Evolutionary conservation across 2,329 filamentous ascomycete genomes (phyloP).

Genomic region (Sarocladiaceae sp.): DNA sequence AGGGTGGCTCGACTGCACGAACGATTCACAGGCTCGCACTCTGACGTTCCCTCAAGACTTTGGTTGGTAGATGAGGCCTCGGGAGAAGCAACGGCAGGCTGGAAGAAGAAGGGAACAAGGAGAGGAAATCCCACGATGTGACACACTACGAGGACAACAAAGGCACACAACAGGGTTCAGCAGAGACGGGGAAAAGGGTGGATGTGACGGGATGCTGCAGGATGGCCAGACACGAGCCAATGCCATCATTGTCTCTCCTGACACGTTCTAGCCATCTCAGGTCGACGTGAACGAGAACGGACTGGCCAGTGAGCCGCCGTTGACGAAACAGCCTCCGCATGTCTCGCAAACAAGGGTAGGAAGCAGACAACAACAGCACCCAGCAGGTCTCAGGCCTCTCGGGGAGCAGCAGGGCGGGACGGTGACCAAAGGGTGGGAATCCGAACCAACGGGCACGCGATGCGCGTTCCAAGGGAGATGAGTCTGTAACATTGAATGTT

Average conservation of each 20-base stretch:
- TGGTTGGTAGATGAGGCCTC: neutral
- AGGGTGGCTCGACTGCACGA: neutral
- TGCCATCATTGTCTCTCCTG: constrained; percentile 7
- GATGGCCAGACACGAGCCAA: neutral
- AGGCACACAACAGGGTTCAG: constrained; percentile 1
- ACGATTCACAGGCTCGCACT: neutral
- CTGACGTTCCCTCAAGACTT: neutral
- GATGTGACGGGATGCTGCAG: constrained; percentile 2
- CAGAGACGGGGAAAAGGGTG: too few species aligned
- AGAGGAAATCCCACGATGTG: neutral
- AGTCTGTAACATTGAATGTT: constrained; percentile 9
- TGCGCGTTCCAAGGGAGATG: constrained; percentile 9
- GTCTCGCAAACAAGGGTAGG: constrained; percentile 2
- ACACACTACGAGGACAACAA: neutral
- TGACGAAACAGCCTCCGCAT: constrained; percentile 7
- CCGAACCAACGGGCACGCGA: constrained; percentile 1
- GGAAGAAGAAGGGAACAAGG: neutral
- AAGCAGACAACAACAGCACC: too few species aligned
- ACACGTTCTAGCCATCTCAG: constrained; percentile 7
- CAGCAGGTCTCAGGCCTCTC: too few species aligned
- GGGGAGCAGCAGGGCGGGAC: too few species aligned
- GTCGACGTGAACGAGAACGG: constrained; percentile 1
- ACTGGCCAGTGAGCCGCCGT: constrained; percentile 4
- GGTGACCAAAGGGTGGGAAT: too few species aligned
- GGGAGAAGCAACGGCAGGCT: too few species aligned